Conservation (phyloP, 2,329 filamentous ascomycete genomes). For the Penicillium vulpinum region DNA sequence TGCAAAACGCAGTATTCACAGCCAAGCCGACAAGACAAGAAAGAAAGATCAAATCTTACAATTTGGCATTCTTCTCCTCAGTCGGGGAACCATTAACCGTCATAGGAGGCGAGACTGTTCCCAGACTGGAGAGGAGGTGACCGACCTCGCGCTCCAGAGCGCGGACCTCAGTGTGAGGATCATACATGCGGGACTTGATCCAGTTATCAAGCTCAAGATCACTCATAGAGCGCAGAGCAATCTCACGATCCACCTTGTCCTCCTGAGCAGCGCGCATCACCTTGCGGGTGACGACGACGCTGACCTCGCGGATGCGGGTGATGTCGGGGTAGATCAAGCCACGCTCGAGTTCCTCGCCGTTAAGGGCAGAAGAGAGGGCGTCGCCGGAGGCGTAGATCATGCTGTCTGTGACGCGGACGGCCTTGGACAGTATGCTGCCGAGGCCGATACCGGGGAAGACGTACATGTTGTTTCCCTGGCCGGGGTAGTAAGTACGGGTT, state of each 20-base stretch:
- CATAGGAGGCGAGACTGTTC: constrained; percentile 22
- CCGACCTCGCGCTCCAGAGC: constrained; percentile 50
- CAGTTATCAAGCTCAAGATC: constrained; percentile 48
- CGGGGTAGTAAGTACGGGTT: constrained; percentile 69
- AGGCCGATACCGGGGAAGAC: constrained; percentile 96
- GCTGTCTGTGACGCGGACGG: constrained; percentile 80
- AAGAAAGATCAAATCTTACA: constrained; percentile 29
- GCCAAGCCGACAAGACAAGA: neutral
- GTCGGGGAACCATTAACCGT: constrained; percentile 28
- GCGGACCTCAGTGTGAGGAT: constrained; percentile 50
- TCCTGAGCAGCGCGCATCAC: constrained; percentile 90
- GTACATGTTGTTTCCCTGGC: constrained; percentile 81
- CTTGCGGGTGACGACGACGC: constrained; percentile 79
- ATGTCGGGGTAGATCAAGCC: constrained; percentile 90
- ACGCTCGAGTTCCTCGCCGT: constrained; percentile 74
- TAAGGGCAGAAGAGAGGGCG: constrained; percentile 75
- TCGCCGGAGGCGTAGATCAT: constrained; percentile 97
- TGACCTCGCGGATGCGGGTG: constrained; percentile 87
- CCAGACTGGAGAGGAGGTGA: constrained; percentile 41
- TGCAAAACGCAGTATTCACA: neutral
- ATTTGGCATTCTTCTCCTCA: constrained; percentile 35
- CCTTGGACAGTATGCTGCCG: constrained; percentile 87
- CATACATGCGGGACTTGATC: constrained; percentile 53
- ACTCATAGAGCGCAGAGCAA: constrained; percentile 44
- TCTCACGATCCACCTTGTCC: constrained; percentile 65